Base-by-base conservation (phyloP, 2,329 filamentous ascomycete genomes). In the Cordyceps militaris region DNA sequence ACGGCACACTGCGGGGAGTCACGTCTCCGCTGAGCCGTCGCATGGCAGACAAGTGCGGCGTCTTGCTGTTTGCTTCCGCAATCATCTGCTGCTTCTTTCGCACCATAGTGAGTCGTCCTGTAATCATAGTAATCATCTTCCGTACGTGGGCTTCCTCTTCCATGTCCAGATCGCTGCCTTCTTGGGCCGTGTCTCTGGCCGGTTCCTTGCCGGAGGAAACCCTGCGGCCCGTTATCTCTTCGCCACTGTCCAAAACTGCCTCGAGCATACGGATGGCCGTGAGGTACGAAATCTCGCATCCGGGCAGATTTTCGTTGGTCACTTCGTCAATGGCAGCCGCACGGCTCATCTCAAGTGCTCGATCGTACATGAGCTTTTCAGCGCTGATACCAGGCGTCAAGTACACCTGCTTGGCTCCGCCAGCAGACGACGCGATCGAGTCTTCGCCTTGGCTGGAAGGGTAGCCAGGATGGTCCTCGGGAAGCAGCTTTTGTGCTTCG, bases 331-430 rank as follows among this genome's bases (percentile, higher is more conserved):
- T 94, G 8, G 94, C 94, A 8, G 94, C 93, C 4, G 89, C 85
- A 54, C 91, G 85, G 70, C 91, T 97, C 94, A 99, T 97, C 70
- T 99, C 94, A 23, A 97, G 77, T 0, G 94, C 94, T 48, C 94
- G 89, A 65, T 99, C 94, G 69, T 97, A 99, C 91, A 99, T 97
- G 47, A 99, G 78, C 73, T 92, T 96, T 75, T 97, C 94, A 0
- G 94, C 94, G 23, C 91, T 97, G 57, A 97, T 86, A 1, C 93
- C 94, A 2, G 89, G 85, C 14, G 89, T 96, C 26, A 99, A 80
- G 49, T 88, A 83, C 26, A 97, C 91, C 54, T 89, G 87, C 60
- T 94, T 90, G 2, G 84, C 81, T 16, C 87, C 86, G 3, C 80
- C 81, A 14, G 80, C 79, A 1, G 79, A 79, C 1, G 79, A 79